A percentile compares a stretch with the other conserved stretches of the same genome.
These are phyloP conservation scores for Globisporangium alternatum DNA, from an alignment of 352 stramenopile species.

Conservation along the genomic window DNA sequence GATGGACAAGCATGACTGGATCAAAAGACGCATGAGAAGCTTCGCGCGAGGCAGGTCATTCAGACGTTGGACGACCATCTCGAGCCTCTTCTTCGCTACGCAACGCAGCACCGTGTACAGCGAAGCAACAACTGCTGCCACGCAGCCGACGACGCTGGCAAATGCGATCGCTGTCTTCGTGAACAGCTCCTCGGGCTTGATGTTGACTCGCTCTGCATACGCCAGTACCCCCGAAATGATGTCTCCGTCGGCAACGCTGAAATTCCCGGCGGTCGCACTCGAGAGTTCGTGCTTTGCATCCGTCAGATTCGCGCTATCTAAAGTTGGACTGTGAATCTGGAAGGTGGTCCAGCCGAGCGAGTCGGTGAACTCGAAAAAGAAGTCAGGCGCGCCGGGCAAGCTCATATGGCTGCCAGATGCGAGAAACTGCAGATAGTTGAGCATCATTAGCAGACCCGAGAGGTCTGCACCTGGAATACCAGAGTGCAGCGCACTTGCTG, in stretches of 20 bases:
- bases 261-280: constrained; percentile 31
- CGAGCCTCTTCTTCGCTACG: constrained; percentile 40
- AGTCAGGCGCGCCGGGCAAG: constrained; percentile 51
- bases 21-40: constrained; percentile 63
- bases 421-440: constrained; percentile 76
- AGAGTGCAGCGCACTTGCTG: constrained; percentile 13
- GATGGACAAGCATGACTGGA: constrained; percentile 67
- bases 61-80: constrained; percentile 54
- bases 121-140: constrained; percentile 54
- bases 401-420: constrained; percentile 60
- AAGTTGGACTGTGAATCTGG: constrained; percentile 18
- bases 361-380: constrained; percentile 68
- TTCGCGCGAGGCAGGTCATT: constrained; percentile 68
- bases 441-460: constrained; percentile 55
- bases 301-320: neutral
- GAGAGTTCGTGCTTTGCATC: constrained; percentile 20
- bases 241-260: constrained; percentile 60
- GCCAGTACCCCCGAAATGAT: constrained; percentile 73
- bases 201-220: constrained; percentile 60
- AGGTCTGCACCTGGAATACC: constrained; percentile 41
- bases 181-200: constrained; percentile 68
- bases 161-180: constrained; percentile 72
- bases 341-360: constrained; percentile 67
- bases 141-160: constrained; percentile 46
- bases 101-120: constrained; percentile 53